Base-by-base conservation (phyloP, 225 moss, liverwort and hornwort species). In the Physcomitrellopsis africana region DNA sequence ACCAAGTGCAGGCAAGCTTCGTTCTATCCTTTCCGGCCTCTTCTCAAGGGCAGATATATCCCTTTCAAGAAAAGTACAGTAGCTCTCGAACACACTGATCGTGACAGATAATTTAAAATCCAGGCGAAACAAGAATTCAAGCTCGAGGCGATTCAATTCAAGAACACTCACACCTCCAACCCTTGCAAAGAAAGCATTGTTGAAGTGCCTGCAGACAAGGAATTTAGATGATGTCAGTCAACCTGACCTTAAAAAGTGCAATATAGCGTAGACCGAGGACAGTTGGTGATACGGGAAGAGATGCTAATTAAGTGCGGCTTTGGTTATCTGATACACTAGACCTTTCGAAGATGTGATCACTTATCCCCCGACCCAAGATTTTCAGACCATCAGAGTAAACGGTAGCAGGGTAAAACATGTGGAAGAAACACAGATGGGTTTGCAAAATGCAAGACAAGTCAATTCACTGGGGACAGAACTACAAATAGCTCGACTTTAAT, bases 151-250 rank as follows among this genome's bases (percentile, higher is more conserved):
- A 78, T 94, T 94, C 81, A 96, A 80, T 81, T 96, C 94, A 15
- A 62, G 52, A 20, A 92, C 72, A 65, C 88, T 91, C 23, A 96
- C 92, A 57, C 96, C 96, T 69, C 96, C 96, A 2, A 96, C 96
- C 80, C 92, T 84, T 73, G 96, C 96, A 61, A 94, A 96, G 66
- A 92, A 96, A 10, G 96, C 87, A 69, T 94, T 96, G 78, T 96
- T 96, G 81, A 96, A 96, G 81, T 96, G 96, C 75, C 96, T 96
- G 94, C 76, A 81, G 44, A 72, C 9, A 71, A 59, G 27, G 46
- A 14, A 73, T 68, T 23, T 5, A 11, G 42, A 14, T 18, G 63
- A 27, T 20, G 53, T 70, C 27, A 70, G 37, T 47, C 47, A 65
- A 37, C 32, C 32, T 37, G 32, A 7, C 1, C 32, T 2, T 37